Conservation (phyloP, 345 rosid genomes). For the Citrus reticulata region DNA sequence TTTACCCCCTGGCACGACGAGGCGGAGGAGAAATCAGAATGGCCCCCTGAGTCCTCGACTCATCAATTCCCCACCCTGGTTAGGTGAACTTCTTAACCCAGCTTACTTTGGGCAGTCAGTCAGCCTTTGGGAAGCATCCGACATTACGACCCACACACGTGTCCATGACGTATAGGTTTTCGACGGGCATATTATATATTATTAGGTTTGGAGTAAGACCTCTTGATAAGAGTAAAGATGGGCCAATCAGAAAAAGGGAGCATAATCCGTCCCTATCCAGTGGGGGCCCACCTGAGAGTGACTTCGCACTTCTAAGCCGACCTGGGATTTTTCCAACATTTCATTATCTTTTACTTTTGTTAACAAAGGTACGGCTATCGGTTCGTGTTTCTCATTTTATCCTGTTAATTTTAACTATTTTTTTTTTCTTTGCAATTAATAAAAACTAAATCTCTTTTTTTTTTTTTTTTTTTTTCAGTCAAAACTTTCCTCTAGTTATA, state of each 20-base stretch:
- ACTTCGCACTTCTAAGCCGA: not conserved
- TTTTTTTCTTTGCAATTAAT: not conserved
- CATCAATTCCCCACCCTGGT: not conserved
- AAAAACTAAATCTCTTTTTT: too few relatives aligned
- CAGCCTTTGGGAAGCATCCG: not conserved
- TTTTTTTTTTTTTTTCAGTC: too few relatives aligned
- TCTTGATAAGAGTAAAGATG: not conserved
- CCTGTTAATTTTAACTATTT: not conserved
- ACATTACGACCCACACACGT: not conserved
- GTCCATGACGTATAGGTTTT: not conserved
- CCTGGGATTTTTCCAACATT: not conserved
- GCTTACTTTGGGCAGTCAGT: not conserved
- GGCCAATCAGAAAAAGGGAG: not conserved
- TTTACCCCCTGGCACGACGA: not conserved
- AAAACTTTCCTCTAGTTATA: too few relatives aligned
- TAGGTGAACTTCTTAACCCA: not conserved
- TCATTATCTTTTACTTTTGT: conserved; percentile 7
- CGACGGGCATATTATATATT: not conserved
- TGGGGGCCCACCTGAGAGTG: not conserved
- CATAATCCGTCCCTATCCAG: not conserved
- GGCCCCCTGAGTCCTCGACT: not conserved
- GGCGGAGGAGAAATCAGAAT: not conserved
- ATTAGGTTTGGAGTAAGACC: not conserved
- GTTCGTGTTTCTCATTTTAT: not conserved
- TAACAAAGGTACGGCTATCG: not conserved